phyloP scores from a whole-genome alignment of 2,329 filamentous ascomycete species.

The Pseudogymnoascus sp. region DNA sequence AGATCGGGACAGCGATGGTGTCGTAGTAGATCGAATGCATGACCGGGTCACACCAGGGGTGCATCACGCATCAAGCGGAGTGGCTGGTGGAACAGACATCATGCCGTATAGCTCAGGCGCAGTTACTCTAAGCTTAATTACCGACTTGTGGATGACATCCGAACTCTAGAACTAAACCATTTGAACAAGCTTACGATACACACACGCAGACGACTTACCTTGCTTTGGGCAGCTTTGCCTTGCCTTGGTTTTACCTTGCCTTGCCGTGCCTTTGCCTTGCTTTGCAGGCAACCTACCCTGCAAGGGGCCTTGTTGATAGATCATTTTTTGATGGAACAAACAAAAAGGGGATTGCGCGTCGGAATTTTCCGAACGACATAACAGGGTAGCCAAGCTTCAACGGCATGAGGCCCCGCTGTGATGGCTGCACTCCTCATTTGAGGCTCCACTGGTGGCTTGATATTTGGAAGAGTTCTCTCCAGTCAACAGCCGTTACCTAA shows the following conservation, averaged over 20 bases:
- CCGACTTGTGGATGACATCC: too few relatives aligned
- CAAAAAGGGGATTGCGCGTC: neutral
- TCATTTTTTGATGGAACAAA: neutral
- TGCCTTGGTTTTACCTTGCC: neutral
- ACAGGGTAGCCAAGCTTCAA: neutral
- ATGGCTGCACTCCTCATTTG: neutral
- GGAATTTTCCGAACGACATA: neutral
- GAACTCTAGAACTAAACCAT: too few relatives aligned
- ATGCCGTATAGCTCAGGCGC: too few relatives aligned
- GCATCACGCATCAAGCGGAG: too few relatives aligned
- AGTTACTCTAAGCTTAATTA: too few relatives aligned
- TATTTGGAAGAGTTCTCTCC: slow-evolving; percentile 1
- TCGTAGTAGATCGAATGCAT: too few relatives aligned
- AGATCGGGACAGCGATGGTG: too few relatives aligned
- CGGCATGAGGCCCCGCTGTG: neutral
- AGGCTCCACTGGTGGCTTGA: neutral
- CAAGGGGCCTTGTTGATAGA: neutral
- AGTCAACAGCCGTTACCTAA: neutral
- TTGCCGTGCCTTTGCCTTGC: too few relatives aligned
- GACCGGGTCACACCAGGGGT: too few relatives aligned
- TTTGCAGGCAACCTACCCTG: neutral
- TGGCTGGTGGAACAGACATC: too few relatives aligned
- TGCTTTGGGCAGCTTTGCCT: neutral
- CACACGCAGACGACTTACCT: too few relatives aligned
- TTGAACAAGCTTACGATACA: too few relatives aligned